These are phyloP conservation scores for Talaromyces sp. DNA, from an alignment of 2,329 filamentous ascomycete genomes.

Conservation along the genomic window DNA sequence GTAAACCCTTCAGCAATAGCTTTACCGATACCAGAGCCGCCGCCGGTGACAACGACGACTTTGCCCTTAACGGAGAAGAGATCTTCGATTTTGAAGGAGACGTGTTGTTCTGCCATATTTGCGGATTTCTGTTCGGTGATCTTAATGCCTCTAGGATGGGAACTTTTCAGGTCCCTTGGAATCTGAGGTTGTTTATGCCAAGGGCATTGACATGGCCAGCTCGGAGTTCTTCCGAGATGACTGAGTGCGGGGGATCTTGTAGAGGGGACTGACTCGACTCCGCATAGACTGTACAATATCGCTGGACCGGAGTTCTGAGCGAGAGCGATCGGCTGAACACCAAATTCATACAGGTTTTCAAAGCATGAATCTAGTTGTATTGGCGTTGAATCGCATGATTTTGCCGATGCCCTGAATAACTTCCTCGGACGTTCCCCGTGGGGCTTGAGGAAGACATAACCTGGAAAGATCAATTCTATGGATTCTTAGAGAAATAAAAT, in stretches of 20 bases:
- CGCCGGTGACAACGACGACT: constrained; percentile 19
- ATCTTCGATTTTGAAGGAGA: constrained; percentile 14
- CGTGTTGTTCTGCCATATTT: constrained; percentile 12
- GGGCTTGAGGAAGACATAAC: no score
- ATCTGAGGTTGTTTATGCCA: background rate
- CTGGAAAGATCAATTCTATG: no score
- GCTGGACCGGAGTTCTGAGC: background rate
- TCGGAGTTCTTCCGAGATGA: background rate
- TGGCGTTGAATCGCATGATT: background rate
- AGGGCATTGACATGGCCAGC: background rate
- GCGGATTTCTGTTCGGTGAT: background rate
- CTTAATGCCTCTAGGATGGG: background rate
- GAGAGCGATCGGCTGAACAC: background rate
- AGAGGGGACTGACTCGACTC: background rate
- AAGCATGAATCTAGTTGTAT: background rate
- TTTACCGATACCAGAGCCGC: constrained; percentile 19
- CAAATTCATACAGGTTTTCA: background rate
- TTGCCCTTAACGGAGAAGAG: constrained; percentile 14
- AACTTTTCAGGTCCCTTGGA: background rate
- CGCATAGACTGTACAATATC: background rate
- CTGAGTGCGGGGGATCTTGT: background rate
- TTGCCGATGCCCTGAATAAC: background rate
- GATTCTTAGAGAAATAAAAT: no score
- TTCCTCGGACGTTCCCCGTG: background rate
- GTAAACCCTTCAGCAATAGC: constrained; percentile 33